phyloP scores from a whole-genome alignment of 495 filamentous ascomycete genomes.

The Neurospora sp. region DNA sequence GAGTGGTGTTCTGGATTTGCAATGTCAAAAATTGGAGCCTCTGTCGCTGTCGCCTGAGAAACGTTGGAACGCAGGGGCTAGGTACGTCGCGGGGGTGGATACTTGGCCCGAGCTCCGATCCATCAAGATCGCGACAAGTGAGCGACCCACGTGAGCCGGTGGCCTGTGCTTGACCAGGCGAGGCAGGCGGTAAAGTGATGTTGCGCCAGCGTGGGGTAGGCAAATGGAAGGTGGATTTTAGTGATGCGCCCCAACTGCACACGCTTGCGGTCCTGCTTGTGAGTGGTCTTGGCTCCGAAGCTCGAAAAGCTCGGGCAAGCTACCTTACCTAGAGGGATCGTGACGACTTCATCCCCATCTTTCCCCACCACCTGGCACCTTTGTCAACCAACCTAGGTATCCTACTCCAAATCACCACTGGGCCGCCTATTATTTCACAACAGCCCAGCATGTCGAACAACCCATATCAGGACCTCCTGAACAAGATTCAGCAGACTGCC shows the following conservation, averaged over 20 bases:
- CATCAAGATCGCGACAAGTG: background rate
- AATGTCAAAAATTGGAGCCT: background rate
- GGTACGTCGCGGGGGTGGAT: background rate
- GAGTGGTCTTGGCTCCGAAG: background rate
- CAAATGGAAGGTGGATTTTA: background rate
- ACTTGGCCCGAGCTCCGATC: background rate
- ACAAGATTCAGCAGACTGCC: conserved; percentile 20
- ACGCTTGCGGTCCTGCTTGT: background rate
- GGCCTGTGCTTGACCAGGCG: background rate
- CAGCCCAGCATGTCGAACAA: conserved; percentile 36
- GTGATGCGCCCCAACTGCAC: background rate
- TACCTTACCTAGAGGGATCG: background rate
- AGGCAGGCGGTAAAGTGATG: background rate
- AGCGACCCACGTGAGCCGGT: background rate
- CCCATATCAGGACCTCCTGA: conserved; percentile 35
- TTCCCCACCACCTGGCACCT: background rate
- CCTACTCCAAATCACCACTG: conserved; percentile 7
- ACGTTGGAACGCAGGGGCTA: background rate
- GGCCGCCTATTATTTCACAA: background rate
- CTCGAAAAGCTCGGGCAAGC: background rate
- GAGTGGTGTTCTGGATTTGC: background rate
- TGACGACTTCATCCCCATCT: background rate
- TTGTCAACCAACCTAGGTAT: background rate
- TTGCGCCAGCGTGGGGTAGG: background rate
- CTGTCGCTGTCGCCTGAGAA: background rate